phyloP scores from a whole-genome alignment of 2,329 filamentous ascomycete genomes.

The Xylariaceae sp. region DNA sequence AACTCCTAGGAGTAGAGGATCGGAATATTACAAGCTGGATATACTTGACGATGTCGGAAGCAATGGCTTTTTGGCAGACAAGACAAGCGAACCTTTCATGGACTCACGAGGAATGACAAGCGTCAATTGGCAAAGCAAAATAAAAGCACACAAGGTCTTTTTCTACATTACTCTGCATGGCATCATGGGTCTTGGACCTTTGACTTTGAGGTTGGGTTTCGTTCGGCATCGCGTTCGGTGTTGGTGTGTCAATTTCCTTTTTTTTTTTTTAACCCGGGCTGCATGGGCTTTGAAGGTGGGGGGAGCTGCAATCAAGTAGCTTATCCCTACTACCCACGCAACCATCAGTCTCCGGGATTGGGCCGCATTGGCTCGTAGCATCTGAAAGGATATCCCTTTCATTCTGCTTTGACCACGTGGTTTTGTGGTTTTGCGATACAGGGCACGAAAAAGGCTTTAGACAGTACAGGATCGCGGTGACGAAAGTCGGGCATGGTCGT shows the following conservation, averaged over 20 bases:
- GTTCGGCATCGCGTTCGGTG: slow-evolving; percentile 29
- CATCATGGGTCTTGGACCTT: slow-evolving; percentile 21
- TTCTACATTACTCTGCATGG: slow-evolving; percentile 20
- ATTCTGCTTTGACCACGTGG: too few relatives aligned
- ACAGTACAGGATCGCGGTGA: slow-evolving; percentile 11
- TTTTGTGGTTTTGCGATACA: neutral
- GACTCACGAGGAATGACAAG: slow-evolving; percentile 20
- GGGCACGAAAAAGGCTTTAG: slow-evolving; percentile 6
- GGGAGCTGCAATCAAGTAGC: too few relatives aligned
- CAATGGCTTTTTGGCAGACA: slow-evolving; percentile 24
- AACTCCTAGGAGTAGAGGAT: neutral
- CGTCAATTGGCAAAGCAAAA: slow-evolving; percentile 11
- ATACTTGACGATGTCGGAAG: too few relatives aligned
- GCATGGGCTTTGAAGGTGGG: too few relatives aligned
- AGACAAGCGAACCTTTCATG: too few relatives aligned
- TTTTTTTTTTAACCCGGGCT: slow-evolving; percentile 9
- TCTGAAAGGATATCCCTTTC: too few relatives aligned
- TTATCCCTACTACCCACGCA: too few relatives aligned
- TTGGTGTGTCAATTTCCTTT: slow-evolving; percentile 27
- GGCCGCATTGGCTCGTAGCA: too few relatives aligned
- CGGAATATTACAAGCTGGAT: too few relatives aligned
- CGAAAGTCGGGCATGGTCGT: slow-evolving; percentile 7
- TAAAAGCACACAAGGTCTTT: neutral
- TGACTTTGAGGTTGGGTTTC: slow-evolving; percentile 19
- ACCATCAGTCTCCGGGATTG: too few relatives aligned